Percentiles rank a stretch among this genome's conserved stretches.
Conservation (phyloP, 2,329 filamentous ascomycete species). For the Colletotrichum phormii region DNA sequence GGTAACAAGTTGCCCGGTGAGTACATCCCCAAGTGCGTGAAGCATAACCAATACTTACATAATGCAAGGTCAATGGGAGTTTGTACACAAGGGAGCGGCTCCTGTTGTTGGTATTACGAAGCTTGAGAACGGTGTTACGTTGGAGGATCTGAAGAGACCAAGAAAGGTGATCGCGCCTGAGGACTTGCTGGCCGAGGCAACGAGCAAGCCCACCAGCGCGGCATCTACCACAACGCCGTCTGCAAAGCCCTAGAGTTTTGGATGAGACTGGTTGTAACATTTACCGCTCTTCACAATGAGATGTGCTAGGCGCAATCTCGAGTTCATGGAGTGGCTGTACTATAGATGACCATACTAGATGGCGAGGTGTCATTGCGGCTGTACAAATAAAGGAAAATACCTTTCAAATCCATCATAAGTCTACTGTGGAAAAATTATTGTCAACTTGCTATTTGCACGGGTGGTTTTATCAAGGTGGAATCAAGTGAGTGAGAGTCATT, state of each 20-base stretch:
- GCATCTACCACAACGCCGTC: constrained; percentile 49
- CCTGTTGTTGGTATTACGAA: constrained; percentile 94
- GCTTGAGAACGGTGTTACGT: constrained; percentile 79
- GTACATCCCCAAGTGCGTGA: constrained; percentile 42
- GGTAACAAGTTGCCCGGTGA: constrained; percentile 94
- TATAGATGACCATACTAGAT: constrained; percentile 18
- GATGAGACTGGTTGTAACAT: constrained; percentile 20
- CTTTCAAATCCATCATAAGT: background rate
- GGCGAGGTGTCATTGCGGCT: background rate
- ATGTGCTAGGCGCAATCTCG: background rate
- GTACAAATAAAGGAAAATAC: constrained; percentile 8
- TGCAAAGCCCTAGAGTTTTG: constrained; percentile 37
- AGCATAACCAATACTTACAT: constrained; percentile 38
- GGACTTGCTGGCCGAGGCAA: constrained; percentile 48
- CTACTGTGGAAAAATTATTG: background rate
- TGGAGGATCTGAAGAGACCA: constrained; percentile 86
- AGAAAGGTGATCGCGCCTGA: constrained; percentile 72
- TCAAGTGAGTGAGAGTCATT: background rate
- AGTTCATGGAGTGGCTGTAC: constrained; percentile 26
- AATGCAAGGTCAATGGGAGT: constrained; percentile 81
- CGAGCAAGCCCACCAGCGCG: constrained; percentile 47
- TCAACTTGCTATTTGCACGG: background rate
- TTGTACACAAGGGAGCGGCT: constrained; percentile 91
- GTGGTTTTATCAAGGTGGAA: background rate
- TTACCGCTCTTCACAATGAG: background rate